A percentile compares a stretch with the other conserved stretches of the same genome.
Evolutionary conservation across 495 filamentous ascomycete species (phyloP).

Genomic region (Tuber brumale): DNA sequence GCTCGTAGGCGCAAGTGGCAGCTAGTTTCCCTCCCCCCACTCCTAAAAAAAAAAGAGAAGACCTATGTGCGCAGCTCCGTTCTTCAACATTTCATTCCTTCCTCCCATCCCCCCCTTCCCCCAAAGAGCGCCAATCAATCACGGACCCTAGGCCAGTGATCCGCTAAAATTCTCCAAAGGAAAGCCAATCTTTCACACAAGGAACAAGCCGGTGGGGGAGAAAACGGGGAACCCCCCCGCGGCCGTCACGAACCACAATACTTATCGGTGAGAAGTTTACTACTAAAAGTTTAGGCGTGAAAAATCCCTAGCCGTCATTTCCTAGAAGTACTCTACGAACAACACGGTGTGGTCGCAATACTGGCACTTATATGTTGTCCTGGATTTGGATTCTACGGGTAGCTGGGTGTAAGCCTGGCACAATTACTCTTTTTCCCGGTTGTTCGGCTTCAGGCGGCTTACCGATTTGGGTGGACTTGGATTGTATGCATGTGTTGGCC

Average conservation of each 20-base stretch:
- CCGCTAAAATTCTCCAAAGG: neutral
- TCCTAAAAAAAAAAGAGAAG: neutral
- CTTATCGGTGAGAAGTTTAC: neutral
- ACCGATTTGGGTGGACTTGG: neutral
- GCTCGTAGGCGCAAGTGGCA: neutral
- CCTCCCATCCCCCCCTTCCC: neutral
- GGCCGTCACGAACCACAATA: too few relatives aligned
- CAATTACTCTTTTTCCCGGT: neutral
- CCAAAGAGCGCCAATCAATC: neutral
- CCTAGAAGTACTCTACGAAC: neutral
- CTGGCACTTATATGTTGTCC: neutral
- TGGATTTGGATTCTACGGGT: neutral
- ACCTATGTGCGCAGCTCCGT: neutral
- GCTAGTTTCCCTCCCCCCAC: neutral
- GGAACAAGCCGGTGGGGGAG: too few relatives aligned
- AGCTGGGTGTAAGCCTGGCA: neutral
- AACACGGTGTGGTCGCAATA: neutral
- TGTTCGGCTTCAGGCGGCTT: neutral
- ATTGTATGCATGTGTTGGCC: neutral
- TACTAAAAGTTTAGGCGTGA: neutral
- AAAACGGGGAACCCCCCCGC: too few relatives aligned
- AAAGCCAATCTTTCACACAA: neutral
- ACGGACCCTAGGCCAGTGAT: neutral
- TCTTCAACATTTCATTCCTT: neutral
- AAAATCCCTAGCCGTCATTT: neutral